These are phyloP conservation scores for Primulina tabacum DNA, from an alignment of 257 asterid species.

Conservation along the genomic window DNA sequence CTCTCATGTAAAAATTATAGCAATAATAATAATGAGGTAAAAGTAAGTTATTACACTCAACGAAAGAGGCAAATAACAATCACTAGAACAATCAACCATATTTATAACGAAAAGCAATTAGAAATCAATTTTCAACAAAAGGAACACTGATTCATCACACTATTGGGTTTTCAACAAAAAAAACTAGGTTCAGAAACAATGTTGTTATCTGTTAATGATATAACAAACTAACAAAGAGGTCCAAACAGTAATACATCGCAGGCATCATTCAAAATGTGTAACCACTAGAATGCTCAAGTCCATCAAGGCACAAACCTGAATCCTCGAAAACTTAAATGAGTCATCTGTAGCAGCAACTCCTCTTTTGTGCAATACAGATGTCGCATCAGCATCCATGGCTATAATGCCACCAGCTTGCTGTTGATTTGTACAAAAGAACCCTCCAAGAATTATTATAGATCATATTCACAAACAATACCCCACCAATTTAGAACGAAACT, in stretches of 20 bases:
- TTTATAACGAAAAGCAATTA: too few species aligned
- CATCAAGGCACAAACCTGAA: conserved; percentile 53
- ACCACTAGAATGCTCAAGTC: background rate
- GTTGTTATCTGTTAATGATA: too few species aligned
- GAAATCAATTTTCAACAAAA: background rate
- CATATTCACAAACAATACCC: conserved; percentile 12
- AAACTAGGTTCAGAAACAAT: background rate
- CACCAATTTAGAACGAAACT: conserved; percentile 1
- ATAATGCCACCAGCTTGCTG: conserved; percentile 80
- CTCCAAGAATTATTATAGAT: conserved; percentile 16
- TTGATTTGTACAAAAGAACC: conserved; percentile 14
- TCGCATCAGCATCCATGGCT: conserved; percentile 94
- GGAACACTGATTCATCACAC: background rate
- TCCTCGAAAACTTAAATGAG: conserved; percentile 77
- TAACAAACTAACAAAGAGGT: too few species aligned
- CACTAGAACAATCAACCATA: background rate
- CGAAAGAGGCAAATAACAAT: too few species aligned
- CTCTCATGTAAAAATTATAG: background rate
- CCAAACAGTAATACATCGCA: too few species aligned
- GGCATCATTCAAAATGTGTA: too few species aligned
- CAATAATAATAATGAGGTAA: background rate
- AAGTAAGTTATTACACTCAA: background rate
- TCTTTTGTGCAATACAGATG: conserved; percentile 70
- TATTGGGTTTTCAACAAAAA: too few species aligned
- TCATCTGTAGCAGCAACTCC: conserved; percentile 78